Conservation (phyloP, 2,329 filamentous ascomycete species). For the Hysterium pulicare region DNA sequence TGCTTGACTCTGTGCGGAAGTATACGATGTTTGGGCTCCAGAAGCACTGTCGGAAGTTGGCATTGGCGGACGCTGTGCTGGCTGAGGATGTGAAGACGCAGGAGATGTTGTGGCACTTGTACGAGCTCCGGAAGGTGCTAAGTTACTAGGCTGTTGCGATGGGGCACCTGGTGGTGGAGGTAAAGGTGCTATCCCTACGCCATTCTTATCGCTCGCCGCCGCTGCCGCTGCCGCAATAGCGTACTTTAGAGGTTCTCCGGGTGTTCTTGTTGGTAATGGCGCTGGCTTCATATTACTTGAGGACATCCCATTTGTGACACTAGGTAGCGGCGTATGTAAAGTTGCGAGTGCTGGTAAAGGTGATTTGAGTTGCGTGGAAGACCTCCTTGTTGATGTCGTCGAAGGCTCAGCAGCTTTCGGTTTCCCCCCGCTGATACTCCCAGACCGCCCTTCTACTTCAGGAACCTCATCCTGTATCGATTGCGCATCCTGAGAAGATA, state of each 20-base stretch:
- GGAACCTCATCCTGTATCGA: slow-evolving; percentile 81
- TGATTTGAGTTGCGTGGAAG: slow-evolving; percentile 90
- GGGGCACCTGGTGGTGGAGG: slow-evolving; percentile 75
- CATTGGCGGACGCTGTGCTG: slow-evolving; percentile 36
- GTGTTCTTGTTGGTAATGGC: slow-evolving; percentile 74
- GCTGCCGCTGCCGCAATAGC: slow-evolving; percentile 93
- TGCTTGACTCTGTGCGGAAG: slow-evolving; percentile 48
- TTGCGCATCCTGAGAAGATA: slow-evolving; percentile 92
- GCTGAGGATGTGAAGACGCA: slow-evolving; percentile 38
- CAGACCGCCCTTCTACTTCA: slow-evolving; percentile 55
- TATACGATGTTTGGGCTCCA: slow-evolving; percentile 46
- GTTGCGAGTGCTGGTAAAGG: slow-evolving; percentile 90
- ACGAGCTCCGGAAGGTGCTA: slow-evolving; percentile 51
- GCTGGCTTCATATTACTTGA: slow-evolving; percentile 85
- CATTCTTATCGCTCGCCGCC: slow-evolving; percentile 82
- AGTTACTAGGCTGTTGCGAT: slow-evolving; percentile 34
- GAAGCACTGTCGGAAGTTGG: slow-evolving; percentile 38
- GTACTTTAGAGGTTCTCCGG: slow-evolving; percentile 91
- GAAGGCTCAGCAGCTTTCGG: slow-evolving; percentile 61
- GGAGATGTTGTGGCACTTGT: slow-evolving; percentile 57
- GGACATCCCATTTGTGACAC: slow-evolving; percentile 58
- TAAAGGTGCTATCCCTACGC: slow-evolving; percentile 85
- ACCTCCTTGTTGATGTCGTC: slow-evolving; percentile 58
- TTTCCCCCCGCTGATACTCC: slow-evolving; percentile 46
- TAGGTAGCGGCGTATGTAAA: slow-evolving; percentile 69